Base-by-base conservation (phyloP, 768 basidiomycete species). In the Russula earlei region DNA sequence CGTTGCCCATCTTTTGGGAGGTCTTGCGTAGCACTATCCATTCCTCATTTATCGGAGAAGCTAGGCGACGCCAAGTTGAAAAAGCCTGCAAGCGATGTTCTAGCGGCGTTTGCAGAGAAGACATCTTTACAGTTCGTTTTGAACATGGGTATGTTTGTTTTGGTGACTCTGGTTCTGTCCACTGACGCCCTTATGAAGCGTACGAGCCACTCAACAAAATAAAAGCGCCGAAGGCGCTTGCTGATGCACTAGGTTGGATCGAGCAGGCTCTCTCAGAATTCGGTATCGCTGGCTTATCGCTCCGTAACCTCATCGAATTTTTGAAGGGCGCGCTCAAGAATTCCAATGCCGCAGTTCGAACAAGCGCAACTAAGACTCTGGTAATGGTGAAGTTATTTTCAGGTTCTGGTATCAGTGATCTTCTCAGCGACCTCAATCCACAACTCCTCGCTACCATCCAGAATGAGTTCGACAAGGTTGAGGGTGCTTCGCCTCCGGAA, bases 201-300 rank as follows among this genome's bases (percentile, higher is more conserved):
- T 99, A 96, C 66, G 96, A 97, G 22, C 87, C 95, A 0, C 72
- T 99, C 64, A 80, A 81, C 27, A 96, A 94, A 70, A 92, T 93
- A 68, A 99, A 99, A 68, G 95, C 96, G 3, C 95, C 96, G 0
- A 99, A 98, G 71, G 91, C 92, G 41, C 77, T 97, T 33, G 91
- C 93, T 0, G 96, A 99, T 67, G 85, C 93, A 2, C 70, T 94
- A 45, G 71, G 76, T 24, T 98, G 95, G 93, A 79, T 96, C 55
- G 91, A 92, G 56, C 78, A 82, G 33, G 85, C 87, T 8, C 70
- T 99, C 31, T 75, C 74, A 17, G 96, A 98, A 54, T 99, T 99
- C 67, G 96, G 96, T 38, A 88, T 93, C 58, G 78, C 81, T 24
- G 94, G 94, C 4, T 66, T 99, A 31, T 82, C 87, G 5, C 75